These are phyloP conservation scores for Fraxinus pennsylvanica DNA, from an alignment of 257 asterid species.

Conservation along the genomic window DNA sequence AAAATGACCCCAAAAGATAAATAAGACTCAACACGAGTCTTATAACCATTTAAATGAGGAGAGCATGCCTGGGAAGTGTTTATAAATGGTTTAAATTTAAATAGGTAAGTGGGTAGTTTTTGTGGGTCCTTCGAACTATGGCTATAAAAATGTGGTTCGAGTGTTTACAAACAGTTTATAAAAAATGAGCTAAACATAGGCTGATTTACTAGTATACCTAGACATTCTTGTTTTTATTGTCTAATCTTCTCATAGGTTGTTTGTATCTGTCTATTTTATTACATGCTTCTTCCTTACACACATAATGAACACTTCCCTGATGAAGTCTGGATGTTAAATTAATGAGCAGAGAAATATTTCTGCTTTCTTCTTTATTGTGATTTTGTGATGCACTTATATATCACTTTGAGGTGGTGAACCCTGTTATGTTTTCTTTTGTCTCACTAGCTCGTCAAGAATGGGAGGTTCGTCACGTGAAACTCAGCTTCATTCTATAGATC, in stretches of 20 bases:
- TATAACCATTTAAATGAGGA: background rate
- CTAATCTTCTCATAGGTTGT: background rate
- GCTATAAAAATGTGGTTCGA: too few species aligned
- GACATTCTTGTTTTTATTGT: background rate
- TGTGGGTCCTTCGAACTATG: too few species aligned
- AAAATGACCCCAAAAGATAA: background rate
- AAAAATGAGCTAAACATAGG: too few species aligned
- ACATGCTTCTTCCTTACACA: background rate
- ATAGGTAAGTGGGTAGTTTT: too few species aligned
- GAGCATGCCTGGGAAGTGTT: too few species aligned
- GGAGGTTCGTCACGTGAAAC: slow-evolving; percentile 65
- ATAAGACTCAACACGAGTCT: background rate
- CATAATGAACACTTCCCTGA: slow-evolving; percentile 6
- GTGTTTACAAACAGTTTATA: too few species aligned
- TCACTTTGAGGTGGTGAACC: background rate
- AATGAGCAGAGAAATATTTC: slow-evolving; percentile 1
- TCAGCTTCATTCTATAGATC: slow-evolving; percentile 59
- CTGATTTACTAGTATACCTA: background rate
- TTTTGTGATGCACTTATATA: slow-evolving; percentile 2
- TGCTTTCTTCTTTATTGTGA: slow-evolving; percentile 9
- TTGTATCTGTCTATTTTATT: background rate
- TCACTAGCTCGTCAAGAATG: slow-evolving; percentile 46
- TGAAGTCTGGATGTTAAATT: background rate
- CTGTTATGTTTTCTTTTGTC: slow-evolving; percentile 18
- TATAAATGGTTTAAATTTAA: too few species aligned